These are phyloP conservation scores for Xerocomus potaroensis DNA, from an alignment of 768 basidiomycete species.

Conservation along the genomic window DNA sequence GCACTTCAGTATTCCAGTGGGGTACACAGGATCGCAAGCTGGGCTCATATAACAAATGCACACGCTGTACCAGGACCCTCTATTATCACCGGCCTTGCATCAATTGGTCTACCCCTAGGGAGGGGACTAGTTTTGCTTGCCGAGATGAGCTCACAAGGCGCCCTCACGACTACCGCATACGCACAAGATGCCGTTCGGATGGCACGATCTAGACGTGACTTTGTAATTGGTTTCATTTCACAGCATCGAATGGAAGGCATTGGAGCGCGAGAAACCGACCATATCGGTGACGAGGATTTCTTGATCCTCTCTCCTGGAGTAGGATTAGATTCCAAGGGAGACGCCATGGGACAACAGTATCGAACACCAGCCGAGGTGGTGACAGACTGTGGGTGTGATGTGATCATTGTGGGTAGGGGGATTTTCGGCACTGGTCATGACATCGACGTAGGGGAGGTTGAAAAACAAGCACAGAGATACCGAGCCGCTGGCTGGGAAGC, in stretches of 20 bases:
- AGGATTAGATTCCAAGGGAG: constrained; percentile 72
- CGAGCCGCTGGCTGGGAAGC: constrained; percentile 86
- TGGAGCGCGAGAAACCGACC: constrained; percentile 33
- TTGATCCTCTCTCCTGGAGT: constrained; percentile 92
- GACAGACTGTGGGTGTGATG: constrained; percentile 77
- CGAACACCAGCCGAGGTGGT: constrained; percentile 85
- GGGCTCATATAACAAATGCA: constrained; percentile 97
- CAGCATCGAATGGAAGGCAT: constrained; percentile 77
- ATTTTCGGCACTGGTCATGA: constrained; percentile 68
- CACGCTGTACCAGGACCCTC: constrained; percentile 96
- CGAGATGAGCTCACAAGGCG: constrained; percentile 93
- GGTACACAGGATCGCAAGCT: constrained; percentile 87
- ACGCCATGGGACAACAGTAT: constrained; percentile 93
- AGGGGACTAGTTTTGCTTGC: constrained; percentile 89
- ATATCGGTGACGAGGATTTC: constrained; percentile 65
- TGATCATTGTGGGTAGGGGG: constrained; percentile 96
- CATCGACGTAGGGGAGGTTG: constrained; percentile 37
- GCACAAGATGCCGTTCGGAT: constrained; percentile 82
- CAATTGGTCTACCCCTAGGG: constrained; percentile 75
- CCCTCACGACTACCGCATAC: constrained; percentile 79
- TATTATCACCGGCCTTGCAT: constrained; percentile 83
- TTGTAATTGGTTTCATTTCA: constrained; percentile 96
- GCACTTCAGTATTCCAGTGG: constrained; percentile 91
- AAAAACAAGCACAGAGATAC: constrained; percentile 78
- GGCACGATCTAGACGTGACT: constrained; percentile 76